These are phyloP conservation scores for Talaromyces atroroseus DNA, from an alignment of 2,329 filamentous ascomycete species.

Conservation along the genomic window DNA sequence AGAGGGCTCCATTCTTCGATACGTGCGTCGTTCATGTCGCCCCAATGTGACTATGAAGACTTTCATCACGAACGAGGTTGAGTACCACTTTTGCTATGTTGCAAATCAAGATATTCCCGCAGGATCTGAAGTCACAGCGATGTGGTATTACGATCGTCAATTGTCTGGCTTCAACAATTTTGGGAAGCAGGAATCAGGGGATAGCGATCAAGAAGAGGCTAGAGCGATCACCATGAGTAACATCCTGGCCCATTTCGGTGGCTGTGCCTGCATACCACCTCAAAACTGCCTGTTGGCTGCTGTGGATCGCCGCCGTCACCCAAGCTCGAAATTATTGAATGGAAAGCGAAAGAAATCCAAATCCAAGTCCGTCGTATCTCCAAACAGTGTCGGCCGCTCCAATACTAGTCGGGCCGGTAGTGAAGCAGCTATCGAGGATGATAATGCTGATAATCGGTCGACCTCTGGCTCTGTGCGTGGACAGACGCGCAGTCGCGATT, in stretches of 20 bases:
- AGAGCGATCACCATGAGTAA: conserved; percentile 44
- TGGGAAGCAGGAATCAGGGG: conserved; percentile 37
- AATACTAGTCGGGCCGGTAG: conserved; percentile 57
- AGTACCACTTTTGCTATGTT: conserved; percentile 91
- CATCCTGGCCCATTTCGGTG: conserved; percentile 45
- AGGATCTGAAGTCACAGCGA: conserved; percentile 44
- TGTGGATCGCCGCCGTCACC: conserved; percentile 39
- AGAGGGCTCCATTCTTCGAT: conserved; percentile 80
- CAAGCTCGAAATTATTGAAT: conserved; percentile 37
- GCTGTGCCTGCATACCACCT: conserved; percentile 41
- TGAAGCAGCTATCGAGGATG: conserved; percentile 50
- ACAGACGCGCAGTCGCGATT: conserved; percentile 55
- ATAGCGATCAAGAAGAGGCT: conserved; percentile 34
- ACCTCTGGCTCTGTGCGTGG: conserved; percentile 52
- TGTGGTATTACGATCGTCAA: conserved; percentile 44
- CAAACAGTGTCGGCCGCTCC: conserved; percentile 47
- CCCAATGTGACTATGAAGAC: conserved; percentile 88
- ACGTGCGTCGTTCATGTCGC: conserved; percentile 84
- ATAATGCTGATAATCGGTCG: conserved; percentile 51
- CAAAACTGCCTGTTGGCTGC: conserved; percentile 37
- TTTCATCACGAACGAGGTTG: conserved; percentile 68
- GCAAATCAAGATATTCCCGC: conserved; percentile 69
- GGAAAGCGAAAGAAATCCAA: conserved; percentile 46
- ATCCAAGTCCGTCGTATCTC: conserved; percentile 46
- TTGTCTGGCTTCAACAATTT: conserved; percentile 35